Percentiles rank a stretch among this genome's conserved stretches.
These are phyloP conservation scores for Beta lomatogona DNA, from an alignment of 179 eudicot genomes.

Conservation along the genomic window DNA sequence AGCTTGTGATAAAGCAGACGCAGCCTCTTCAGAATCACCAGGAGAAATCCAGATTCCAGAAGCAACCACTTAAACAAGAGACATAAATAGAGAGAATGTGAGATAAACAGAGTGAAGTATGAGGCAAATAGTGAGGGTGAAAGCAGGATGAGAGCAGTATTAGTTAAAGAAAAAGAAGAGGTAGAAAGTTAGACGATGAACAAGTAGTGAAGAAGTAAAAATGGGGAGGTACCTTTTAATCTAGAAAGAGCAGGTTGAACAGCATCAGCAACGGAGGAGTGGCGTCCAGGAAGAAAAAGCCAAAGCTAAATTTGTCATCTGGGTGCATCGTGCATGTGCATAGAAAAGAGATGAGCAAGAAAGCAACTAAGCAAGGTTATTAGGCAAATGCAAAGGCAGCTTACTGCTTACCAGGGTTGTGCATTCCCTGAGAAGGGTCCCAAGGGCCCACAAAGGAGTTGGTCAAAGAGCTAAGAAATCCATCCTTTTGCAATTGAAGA, in stretches of 20 bases:
- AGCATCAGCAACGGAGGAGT: constrained; percentile 56
- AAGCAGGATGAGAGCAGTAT: too few species aligned
- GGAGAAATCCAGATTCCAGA: constrained; percentile 97
- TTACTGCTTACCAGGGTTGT: constrained; percentile 70
- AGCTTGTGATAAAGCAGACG: constrained; percentile 90
- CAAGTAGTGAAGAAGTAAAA: too few species aligned
- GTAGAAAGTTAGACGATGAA: too few species aligned
- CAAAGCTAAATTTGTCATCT: constrained; percentile 96
- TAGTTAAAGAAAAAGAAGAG: not conserved
- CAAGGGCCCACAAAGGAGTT: constrained; percentile 98
- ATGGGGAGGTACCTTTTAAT: constrained; percentile 60
- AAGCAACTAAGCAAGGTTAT: too few species aligned
- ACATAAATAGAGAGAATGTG: not conserved
- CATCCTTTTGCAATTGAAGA: constrained; percentile 86
- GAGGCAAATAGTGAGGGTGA: not conserved
- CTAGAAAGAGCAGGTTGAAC: constrained; percentile 73
- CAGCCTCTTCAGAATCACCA: constrained; percentile 91
- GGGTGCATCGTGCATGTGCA: constrained; percentile 8
- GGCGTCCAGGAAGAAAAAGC: constrained; percentile 91
- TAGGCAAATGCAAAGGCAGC: not conserved
- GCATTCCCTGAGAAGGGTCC: constrained; percentile 98
- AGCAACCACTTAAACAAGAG: constrained; percentile 56
- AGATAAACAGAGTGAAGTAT: not conserved
- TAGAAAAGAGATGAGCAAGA: not conserved
- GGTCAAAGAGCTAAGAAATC: constrained; percentile 85